These are phyloP conservation scores for Pythium apleroticum DNA, from an alignment of 352 stramenopile species.

Conservation along the genomic window DNA sequence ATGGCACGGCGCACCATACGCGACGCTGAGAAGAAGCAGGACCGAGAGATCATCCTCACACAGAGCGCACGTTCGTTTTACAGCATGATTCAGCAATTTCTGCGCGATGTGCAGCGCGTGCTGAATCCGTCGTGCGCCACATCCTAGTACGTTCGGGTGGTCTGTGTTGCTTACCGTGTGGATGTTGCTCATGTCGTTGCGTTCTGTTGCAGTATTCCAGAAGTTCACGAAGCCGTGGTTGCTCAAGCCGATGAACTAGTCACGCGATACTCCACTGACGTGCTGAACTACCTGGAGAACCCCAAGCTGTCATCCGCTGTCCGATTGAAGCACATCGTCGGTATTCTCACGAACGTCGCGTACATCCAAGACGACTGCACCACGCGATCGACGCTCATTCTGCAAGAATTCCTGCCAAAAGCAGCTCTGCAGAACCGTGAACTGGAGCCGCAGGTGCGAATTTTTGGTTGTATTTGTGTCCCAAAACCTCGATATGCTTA, in stretches of 20 bases:
- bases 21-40: conserved; percentile 61
- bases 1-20: conserved; percentile 70
- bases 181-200: background rate
- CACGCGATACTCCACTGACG: conserved; percentile 58
- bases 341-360: conserved; percentile 67
- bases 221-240: conserved; percentile 64
- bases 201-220: conserved; percentile 37
- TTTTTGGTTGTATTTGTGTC: background rate
- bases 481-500: too few relatives aligned
- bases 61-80: conserved; percentile 80
- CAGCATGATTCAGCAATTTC: conserved; percentile 78
- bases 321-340: conserved; percentile 63
- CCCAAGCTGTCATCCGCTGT: conserved; percentile 62
- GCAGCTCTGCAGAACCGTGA: conserved; percentile 45
- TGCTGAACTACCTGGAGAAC: conserved; percentile 59
- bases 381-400: conserved; percentile 45
- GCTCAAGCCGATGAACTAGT: conserved; percentile 60
- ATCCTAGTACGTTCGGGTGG: conserved; percentile 25
- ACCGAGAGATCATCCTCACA: conserved; percentile 78
- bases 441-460: conserved; percentile 40
- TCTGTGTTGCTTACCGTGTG: background rate
- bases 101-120: conserved; percentile 73
- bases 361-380: conserved; percentile 68
- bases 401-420: conserved; percentile 57
- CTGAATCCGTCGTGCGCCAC: conserved; percentile 81